Evolutionary conservation across 1,284 basidiomycete species (phyloP).

Genomic region (Ceratobasidium sp.): DNA sequence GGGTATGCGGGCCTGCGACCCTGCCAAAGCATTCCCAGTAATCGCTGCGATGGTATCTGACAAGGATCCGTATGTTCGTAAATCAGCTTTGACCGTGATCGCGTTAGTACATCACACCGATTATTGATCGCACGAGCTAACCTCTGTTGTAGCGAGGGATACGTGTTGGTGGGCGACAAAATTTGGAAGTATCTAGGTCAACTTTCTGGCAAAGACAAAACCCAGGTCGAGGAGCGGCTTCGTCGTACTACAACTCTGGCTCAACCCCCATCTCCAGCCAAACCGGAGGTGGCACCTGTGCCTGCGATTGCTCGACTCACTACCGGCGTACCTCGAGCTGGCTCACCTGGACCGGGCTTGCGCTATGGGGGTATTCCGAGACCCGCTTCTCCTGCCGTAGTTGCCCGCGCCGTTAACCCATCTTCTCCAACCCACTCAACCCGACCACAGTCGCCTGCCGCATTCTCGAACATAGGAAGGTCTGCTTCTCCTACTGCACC

Average conservation of each 20-base stretch:
- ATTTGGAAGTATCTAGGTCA: constrained; percentile 81
- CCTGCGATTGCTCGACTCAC: constrained; percentile 59
- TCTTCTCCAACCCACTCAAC: constrained; percentile 60
- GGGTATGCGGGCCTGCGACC: constrained; percentile 81
- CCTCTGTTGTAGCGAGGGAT: constrained; percentile 68
- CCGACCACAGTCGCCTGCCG: constrained; percentile 24
- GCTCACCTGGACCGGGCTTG: constrained; percentile 55
- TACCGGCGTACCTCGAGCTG: constrained; percentile 59
- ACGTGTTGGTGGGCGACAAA: constrained; percentile 82
- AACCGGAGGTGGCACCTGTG: constrained; percentile 34
- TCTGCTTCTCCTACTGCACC: constrained; percentile 13
- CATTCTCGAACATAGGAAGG: constrained; percentile 10
- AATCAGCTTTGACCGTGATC: constrained; percentile 77
- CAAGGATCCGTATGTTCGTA: constrained; percentile 85
- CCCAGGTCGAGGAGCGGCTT: constrained; percentile 88
- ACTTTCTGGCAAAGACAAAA: constrained; percentile 85
- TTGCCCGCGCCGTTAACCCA: constrained; percentile 59
- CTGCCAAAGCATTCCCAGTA: constrained; percentile 76
- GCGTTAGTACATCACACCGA: constrained; percentile 56
- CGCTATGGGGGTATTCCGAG: constrained; percentile 45
- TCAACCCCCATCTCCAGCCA: constrained; percentile 38
- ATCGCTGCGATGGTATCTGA: constrained; percentile 86
- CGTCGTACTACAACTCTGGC: constrained; percentile 74
- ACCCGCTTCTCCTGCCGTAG: constrained; percentile 39
- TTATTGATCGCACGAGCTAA: constrained; percentile 32